Base-by-base conservation (phyloP, 1,284 basidiomycete genomes). In the Trametes versicolor region DNA sequence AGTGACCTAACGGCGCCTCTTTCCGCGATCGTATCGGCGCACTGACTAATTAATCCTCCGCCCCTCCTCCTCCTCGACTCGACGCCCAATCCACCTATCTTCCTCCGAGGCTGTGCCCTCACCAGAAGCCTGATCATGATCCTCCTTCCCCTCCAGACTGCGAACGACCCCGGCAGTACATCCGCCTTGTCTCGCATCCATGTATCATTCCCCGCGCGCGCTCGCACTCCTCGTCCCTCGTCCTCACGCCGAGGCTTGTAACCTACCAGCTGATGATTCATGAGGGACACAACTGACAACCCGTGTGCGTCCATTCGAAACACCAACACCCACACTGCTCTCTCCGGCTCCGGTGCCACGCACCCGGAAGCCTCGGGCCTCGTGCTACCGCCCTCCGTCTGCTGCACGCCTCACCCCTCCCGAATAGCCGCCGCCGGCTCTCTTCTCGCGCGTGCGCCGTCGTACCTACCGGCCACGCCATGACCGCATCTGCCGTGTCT, bases 11-110 rank as follows among this genome's bases (percentile, higher is more conserved):
- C 63, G 52, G 52, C 60, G 58, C 25, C 63, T 65, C 55, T 41
- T 68, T 68, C 67, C 67, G 67, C 67, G 67, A 68, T 60, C 15
- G 58, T 65, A 39, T 64, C 67, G 64, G 64, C 55, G 29, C 23
- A 57, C 45, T 63, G 65, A 63, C 62, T 63, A 63, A 63, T 58
- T 55, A 58, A 53, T 53, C 48, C 21, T 0, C 41, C 53, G 53
- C 53, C 56, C 36, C 34, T 25, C 21, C 21, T 8, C 43, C 19
- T 48, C 36, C 43, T 32, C 29, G 7, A 17, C 36, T 51, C 53
- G 43, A 27, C 34, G n/a, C 39, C 13, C 21, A 32, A 23, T 21
- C 37, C 27, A 41, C 27, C 25, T 43, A 23, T 48, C 21, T 52
- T 45, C 25, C 48, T 29, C 25, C 48, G 48, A 29, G 48, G 48